A percentile compares a stretch with the other conserved stretches of the same genome.
Evolutionary conservation across 371 early-diverging fungal species (phyloP).

Genomic region (Rhizomucor pusillus): DNA sequence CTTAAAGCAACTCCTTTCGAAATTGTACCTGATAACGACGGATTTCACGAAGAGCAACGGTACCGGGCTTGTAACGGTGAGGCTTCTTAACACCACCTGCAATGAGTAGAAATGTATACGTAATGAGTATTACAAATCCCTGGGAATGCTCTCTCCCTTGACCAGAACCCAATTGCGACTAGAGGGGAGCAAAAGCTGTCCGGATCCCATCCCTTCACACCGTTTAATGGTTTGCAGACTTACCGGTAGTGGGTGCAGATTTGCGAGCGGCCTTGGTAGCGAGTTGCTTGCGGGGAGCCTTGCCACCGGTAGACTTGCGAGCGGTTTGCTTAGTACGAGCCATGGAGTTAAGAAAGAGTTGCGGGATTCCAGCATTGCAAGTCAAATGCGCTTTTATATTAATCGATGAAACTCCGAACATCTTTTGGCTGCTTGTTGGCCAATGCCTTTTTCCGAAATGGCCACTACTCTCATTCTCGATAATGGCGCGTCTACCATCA

Average conservation of each 20-base stretch:
- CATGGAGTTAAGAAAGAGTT: slow-evolving; percentile 46
- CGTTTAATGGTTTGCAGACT: not conserved
- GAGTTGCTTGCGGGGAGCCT: slow-evolving; percentile 96
- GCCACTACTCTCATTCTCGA: slow-evolving; percentile 30
- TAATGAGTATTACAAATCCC: not conserved
- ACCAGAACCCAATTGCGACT: no score
- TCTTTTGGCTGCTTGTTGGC: no score
- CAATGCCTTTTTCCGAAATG: no score
- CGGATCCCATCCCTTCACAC: no score
- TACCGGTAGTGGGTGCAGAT: slow-evolving; percentile 45
- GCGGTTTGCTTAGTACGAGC: slow-evolving; percentile 98
- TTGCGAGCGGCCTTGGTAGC: slow-evolving; percentile 90
- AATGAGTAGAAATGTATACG: not conserved
- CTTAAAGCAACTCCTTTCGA: not conserved
- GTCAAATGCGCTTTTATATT: no score
- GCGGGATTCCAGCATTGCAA: no score
- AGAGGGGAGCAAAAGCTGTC: no score
- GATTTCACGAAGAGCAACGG: slow-evolving; percentile 95
- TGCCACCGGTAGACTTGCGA: slow-evolving; percentile 98
- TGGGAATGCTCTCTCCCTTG: not conserved
- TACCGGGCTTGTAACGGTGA: slow-evolving; percentile 84
- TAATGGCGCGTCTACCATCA: slow-evolving; percentile 77
- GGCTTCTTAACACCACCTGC: slow-evolving; percentile 71
- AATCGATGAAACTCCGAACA: no score
- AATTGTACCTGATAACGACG: slow-evolving; percentile 83